phyloP scores from a whole-genome alignment of 208 protist species.

The Entamoeba nuttalli region DNA sequence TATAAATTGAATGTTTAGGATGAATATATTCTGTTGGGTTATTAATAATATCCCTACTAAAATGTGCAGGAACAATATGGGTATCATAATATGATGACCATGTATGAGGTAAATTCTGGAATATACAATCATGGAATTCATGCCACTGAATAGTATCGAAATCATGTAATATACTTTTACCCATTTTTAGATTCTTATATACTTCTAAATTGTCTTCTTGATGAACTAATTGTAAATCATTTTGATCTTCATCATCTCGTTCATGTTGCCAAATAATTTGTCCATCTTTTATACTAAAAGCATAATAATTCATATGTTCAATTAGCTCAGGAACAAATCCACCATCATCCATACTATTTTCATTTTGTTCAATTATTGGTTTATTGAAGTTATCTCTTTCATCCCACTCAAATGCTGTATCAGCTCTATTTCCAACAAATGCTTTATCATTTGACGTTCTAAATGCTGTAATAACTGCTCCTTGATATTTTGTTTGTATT shows the following conservation, averaged over 20 bases:
- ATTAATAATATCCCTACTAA: neutral
- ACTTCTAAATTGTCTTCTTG: neutral
- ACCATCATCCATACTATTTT: neutral
- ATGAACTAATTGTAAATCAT: neutral
- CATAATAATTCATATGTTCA: neutral
- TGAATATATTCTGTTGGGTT: neutral
- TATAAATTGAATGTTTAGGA: neutral
- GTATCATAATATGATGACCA: neutral
- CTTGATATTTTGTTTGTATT: neutral
- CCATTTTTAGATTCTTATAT: neutral
- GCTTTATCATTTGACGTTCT: neutral
- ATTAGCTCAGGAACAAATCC: neutral
- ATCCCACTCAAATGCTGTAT: neutral
- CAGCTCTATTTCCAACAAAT: neutral
- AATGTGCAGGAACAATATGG: neutral
- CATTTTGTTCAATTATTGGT: neutral
- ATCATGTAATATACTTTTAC: neutral
- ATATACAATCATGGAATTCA: neutral
- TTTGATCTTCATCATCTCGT: neutral
- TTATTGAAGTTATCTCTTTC: neutral
- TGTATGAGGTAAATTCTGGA: neutral
- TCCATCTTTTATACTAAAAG: neutral
- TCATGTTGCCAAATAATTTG: neutral
- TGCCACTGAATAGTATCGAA: neutral
- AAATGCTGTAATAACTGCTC: neutral